phyloP scores from a whole-genome alignment of 1,284 basidiomycete genomes.

The Singerocomus rubriflavus region DNA sequence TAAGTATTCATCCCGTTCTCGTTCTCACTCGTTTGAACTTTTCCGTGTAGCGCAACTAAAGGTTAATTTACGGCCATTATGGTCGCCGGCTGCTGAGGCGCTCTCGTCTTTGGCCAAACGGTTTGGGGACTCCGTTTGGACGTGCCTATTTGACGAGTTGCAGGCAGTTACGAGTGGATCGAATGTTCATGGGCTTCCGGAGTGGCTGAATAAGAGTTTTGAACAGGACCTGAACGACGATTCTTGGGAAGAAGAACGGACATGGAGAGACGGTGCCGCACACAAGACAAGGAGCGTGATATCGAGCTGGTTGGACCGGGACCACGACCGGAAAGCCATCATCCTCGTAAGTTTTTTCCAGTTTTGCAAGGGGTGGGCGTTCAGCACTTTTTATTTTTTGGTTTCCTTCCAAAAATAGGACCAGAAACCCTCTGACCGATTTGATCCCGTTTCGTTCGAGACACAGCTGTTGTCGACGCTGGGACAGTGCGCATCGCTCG shows the following conservation, averaged over 20 bases:
- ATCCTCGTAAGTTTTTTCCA: slow-evolving; percentile 34
- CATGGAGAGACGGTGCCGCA: slow-evolving; percentile 72
- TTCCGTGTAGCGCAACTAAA: slow-evolving; percentile 76
- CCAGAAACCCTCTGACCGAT: slow-evolving; percentile 60
- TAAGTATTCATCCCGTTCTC: slow-evolving; percentile 27
- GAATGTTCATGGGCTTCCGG: slow-evolving; percentile 5
- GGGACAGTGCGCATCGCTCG: slow-evolving; percentile 62
- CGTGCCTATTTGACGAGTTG: slow-evolving; percentile 63
- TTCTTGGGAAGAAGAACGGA: slow-evolving; percentile 62
- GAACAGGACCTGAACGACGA: slow-evolving; percentile 37
- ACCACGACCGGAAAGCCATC: slow-evolving; percentile 26
- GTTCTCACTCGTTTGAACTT: background rate
- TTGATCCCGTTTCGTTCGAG: slow-evolving; percentile 78
- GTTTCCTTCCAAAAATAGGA: slow-evolving; percentile 38
- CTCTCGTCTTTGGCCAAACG: slow-evolving; percentile 57
- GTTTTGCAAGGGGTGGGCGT: background rate
- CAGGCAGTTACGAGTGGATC: slow-evolving; percentile 24
- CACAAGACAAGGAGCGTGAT: slow-evolving; percentile 53
- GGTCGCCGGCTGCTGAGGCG: slow-evolving; percentile 76
- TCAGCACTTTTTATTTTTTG: background rate
- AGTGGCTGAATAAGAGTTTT: slow-evolving; percentile 15
- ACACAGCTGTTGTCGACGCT: slow-evolving; percentile 73
- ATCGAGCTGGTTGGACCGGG: slow-evolving; percentile 43
- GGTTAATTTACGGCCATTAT: slow-evolving; percentile 86
- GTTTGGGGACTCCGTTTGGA: slow-evolving; percentile 74